These are phyloP conservation scores for Bonia amplexicaulis DNA, from an alignment of 176 grass and related monocot species.

Conservation along the genomic window DNA sequence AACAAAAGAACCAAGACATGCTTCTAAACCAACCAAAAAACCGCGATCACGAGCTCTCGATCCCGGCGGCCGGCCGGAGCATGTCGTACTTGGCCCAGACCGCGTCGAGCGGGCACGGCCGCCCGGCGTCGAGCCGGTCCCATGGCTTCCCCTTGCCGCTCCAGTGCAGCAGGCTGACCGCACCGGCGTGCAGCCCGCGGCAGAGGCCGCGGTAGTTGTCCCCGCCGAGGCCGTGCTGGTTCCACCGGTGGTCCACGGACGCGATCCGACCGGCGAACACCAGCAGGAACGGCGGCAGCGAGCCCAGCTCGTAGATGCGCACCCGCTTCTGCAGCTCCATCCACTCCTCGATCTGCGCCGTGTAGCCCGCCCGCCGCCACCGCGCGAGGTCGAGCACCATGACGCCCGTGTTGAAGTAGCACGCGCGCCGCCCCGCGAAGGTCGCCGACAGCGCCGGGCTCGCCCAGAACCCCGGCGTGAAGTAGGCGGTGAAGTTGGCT, in stretches of 20 bases:
- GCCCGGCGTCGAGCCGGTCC: slow-evolving; percentile 54
- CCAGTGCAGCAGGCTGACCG: slow-evolving; percentile 88
- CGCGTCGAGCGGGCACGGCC: slow-evolving; percentile 71
- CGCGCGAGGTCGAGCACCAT: slow-evolving; percentile 73
- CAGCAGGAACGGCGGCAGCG: slow-evolving; percentile 80
- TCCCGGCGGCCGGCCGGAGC: slow-evolving; percentile 28
- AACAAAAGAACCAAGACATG: slow-evolving; percentile 38
- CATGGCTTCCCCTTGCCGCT: slow-evolving; percentile 89
- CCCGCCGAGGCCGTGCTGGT: slow-evolving; percentile 89
- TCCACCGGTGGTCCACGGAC: slow-evolving; percentile 71
- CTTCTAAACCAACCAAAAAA: slow-evolving; percentile 14
- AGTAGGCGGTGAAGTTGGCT: slow-evolving; percentile 80
- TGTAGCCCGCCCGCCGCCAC: slow-evolving; percentile 54
- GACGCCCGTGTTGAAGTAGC: slow-evolving; percentile 93
- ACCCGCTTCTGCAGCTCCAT: slow-evolving; percentile 80
- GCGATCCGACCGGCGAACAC: slow-evolving; percentile 77
- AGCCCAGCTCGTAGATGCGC: slow-evolving; percentile 87
- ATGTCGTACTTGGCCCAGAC: slow-evolving; percentile 87
- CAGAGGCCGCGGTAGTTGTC: slow-evolving; percentile 77
- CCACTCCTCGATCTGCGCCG: slow-evolving; percentile 72
- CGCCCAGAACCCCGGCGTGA: slow-evolving; percentile 76
- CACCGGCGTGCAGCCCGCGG: slow-evolving; percentile 71
- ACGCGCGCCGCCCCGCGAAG: slow-evolving; percentile 46
- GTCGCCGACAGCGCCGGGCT: slow-evolving; percentile 27
- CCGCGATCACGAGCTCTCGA: slow-evolving; percentile 40